Percentiles rank a stretch among this genome's conserved stretches.
Evolutionary conservation across 164 flowering plant genomes (phyloP).

Genomic region (Tinospora cordifolia): DNA sequence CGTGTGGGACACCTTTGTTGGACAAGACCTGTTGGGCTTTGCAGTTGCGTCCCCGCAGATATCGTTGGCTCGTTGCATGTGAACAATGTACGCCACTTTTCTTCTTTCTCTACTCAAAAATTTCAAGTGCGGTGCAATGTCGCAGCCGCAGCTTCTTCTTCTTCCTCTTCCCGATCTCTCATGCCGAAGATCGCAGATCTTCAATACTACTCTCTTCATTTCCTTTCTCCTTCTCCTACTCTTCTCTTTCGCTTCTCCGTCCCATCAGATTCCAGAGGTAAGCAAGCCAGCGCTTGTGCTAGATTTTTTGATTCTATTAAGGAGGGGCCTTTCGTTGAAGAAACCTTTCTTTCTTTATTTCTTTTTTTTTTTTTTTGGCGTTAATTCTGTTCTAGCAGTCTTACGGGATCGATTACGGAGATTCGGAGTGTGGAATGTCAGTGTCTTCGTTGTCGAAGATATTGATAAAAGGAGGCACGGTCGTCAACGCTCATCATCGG

Average conservation of each 20-base stretch:
- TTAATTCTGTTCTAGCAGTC: conserved; percentile 32
- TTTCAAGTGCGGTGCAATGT: too few species aligned
- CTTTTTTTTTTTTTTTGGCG: too few species aligned
- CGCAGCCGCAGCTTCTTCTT: too few species aligned
- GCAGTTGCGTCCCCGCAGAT: too few species aligned
- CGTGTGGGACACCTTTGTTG: too few species aligned
- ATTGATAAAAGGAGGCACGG: conserved; percentile 87
- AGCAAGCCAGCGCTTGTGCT: neutral
- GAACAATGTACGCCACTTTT: too few species aligned
- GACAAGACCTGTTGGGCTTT: too few species aligned
- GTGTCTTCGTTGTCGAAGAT: conserved; percentile 46
- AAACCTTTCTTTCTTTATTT: too few species aligned
- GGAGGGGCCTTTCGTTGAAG: neutral
- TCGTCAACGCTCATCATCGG: conserved; percentile 85
- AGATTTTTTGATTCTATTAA: neutral
- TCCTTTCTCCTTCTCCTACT: conserved; percentile 10
- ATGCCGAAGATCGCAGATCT: too few species aligned
- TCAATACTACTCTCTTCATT: conserved; percentile 3
- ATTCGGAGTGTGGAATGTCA: conserved; percentile 35
- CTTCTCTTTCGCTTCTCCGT: conserved; percentile 7
- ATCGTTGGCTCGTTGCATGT: too few species aligned
- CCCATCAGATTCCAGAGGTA: conserved; percentile 19
- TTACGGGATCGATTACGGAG: conserved; percentile 47
- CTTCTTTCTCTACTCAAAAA: too few species aligned
- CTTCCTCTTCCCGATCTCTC: too few species aligned